Percentiles rank a stretch among this genome's conserved stretches.
phyloP scores from a whole-genome alignment of 352 stramenopile genomes.

The Phytophthora palmivora region DNA sequence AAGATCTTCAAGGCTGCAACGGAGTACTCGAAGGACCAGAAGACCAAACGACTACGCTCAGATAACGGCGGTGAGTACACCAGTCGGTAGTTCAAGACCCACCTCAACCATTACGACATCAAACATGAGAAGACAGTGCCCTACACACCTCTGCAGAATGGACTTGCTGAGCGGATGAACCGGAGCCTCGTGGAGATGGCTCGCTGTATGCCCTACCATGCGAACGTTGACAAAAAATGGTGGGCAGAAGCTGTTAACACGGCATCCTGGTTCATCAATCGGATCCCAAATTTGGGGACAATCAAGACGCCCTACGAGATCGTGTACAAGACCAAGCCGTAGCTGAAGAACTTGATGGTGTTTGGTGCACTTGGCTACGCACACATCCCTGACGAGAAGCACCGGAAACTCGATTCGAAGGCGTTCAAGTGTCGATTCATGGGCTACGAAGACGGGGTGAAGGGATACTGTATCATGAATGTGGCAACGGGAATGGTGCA shows the following conservation, averaged over 20 bases:
- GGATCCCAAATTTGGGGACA: slow-evolving; percentile 14
- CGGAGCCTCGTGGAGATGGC: too few species aligned
- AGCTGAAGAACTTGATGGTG: not conserved
- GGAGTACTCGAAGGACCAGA: slow-evolving; percentile 2
- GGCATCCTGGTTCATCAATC: slow-evolving; percentile 23
- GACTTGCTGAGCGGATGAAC: slow-evolving; percentile 27
- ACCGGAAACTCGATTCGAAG: too few species aligned
- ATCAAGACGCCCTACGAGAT: too few species aligned
- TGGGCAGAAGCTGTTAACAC: slow-evolving; percentile 22
- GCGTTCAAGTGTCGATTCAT: too few species aligned
- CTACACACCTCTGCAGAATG: slow-evolving; percentile 19
- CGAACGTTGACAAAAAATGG: slow-evolving; percentile 15
- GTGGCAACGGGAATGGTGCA: too few species aligned
- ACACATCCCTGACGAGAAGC: too few species aligned
- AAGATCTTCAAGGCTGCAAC: slow-evolving; percentile 10
- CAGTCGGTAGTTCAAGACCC: not conserved
- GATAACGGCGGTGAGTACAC: too few species aligned
- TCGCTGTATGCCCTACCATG: too few species aligned
- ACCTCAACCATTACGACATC: not conserved
- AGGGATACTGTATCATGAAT: too few species aligned
- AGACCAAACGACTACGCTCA: slow-evolving; percentile 18
- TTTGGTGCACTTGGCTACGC: too few species aligned
- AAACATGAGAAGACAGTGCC: slow-evolving; percentile 25
- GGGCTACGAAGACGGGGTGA: too few species aligned
- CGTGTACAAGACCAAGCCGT: not conserved